Conservation (phyloP, 371 early-diverging fungal species). For the Rhizopus stolonifer region DNA sequence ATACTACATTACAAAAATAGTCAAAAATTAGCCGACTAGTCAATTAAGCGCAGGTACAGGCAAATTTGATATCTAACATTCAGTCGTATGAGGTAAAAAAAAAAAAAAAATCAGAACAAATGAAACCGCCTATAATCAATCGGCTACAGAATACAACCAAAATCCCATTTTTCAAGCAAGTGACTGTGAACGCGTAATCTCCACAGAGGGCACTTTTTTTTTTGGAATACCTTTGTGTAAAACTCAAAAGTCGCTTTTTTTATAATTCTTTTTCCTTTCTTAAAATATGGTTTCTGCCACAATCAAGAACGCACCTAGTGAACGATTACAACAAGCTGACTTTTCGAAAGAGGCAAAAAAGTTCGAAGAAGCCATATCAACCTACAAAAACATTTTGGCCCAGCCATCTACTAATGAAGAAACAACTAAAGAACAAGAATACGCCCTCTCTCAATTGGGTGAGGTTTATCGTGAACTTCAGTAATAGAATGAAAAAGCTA, state of each 20-base stretch:
- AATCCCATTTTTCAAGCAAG: slow-evolving; percentile 4
- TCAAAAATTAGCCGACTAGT: too few relatives aligned
- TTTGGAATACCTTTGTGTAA: not conserved
- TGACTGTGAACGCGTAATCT: slow-evolving; percentile 30
- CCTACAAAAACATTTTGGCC: slow-evolving; percentile 56
- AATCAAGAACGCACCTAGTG: slow-evolving; percentile 14
- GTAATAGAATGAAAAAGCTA: slow-evolving; percentile 28
- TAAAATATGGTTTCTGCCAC: slow-evolving; percentile 16
- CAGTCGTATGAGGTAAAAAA: too few relatives aligned
- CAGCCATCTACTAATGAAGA: slow-evolving; percentile 35
- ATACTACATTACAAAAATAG: too few relatives aligned
- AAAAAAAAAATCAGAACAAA: too few relatives aligned
- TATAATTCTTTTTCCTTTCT: slow-evolving; percentile 1
- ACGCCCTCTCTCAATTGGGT: slow-evolving; percentile 60
- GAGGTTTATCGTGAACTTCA: slow-evolving; percentile 63
- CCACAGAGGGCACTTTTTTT: not conserved
- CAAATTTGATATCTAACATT: too few relatives aligned
- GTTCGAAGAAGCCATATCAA: slow-evolving; percentile 51
- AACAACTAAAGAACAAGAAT: slow-evolving; percentile 54
- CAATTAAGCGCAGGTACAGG: too few relatives aligned
- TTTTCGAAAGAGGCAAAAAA: slow-evolving; percentile 48
- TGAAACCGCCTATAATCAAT: too few relatives aligned
- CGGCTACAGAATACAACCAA: too few relatives aligned
- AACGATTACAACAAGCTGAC: slow-evolving; percentile 51
- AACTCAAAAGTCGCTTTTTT: not conserved